These are phyloP conservation scores for Pharus latifolius DNA, from an alignment of 176 grass and related monocot genomes.

Conservation along the genomic window DNA sequence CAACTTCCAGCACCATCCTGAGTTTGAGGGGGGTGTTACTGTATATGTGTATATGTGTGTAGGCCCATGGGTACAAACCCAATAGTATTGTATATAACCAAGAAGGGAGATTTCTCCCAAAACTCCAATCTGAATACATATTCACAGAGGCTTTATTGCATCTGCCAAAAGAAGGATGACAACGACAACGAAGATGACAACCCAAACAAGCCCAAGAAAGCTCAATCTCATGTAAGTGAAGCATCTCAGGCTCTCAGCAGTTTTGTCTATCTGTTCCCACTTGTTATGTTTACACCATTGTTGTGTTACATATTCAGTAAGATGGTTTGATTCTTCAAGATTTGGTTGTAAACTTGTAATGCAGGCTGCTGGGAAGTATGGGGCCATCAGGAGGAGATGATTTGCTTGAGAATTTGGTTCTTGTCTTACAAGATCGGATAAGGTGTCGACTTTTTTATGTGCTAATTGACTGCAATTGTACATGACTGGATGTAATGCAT, in stretches of 20 bases:
- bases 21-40: too few species aligned
- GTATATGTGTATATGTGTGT: too few species aligned
- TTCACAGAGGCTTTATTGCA: constrained; percentile 21
- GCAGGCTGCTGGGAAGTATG: constrained; percentile 69
- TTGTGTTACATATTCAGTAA: not conserved
- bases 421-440: too few species aligned
- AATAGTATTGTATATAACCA: too few species aligned
- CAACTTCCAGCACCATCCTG: too few species aligned
- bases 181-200: constrained; percentile 7
- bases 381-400: constrained; percentile 44
- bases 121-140: too few species aligned
- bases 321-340: not conserved
- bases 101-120: too few species aligned
- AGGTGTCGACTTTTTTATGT: too few species aligned
- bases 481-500: too few species aligned
- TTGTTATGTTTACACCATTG: not conserved
- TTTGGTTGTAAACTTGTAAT: not conserved
- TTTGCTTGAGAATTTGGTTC: too few species aligned
- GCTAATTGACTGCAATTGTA: too few species aligned
- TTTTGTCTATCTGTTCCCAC: not conserved
- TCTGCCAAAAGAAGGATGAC: constrained; percentile 47
- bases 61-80: too few species aligned
- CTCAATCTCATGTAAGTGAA: constrained; percentile 40
- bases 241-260: not conserved
- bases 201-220: constrained; percentile 30